phyloP scores from a whole-genome alignment of 176 grass and related monocot species.

The Tillandsia fasciculata region DNA sequence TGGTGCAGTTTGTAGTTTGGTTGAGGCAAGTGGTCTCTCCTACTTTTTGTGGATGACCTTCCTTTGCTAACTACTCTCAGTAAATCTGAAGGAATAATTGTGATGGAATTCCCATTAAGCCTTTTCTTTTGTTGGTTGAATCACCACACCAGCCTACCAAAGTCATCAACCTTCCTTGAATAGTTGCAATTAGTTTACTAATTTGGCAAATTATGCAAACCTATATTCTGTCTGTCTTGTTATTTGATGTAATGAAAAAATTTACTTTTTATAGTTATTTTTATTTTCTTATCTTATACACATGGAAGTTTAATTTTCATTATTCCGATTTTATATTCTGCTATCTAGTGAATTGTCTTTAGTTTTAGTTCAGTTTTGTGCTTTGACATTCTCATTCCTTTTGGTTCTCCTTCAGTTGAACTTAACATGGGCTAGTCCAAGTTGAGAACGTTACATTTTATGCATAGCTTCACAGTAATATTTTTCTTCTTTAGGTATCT shows the following conservation, averaged over 20 bases:
- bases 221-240: no score
- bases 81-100: no score
- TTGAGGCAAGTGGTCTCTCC: no score
- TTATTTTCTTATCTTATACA: not conserved
- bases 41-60: no score
- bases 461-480: slow-evolving; percentile 41
- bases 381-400: not conserved
- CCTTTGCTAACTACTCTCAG: no score
- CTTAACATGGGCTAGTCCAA: slow-evolving; percentile 1
- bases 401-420: not conserved
- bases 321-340: not conserved
- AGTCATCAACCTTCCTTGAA: not conserved
- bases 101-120: no score
- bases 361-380: not conserved
- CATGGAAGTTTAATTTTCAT: not conserved
- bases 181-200: no score
- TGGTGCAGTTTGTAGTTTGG: no score
- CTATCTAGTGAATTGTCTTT: not conserved
- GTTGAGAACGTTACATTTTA: not conserved
- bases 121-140: no score
- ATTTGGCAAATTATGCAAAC: no score
- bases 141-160: not conserved
- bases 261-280: not conserved
- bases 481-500: slow-evolving; percentile 60
- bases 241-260: no score